These are phyloP conservation scores for Yamadazyma mexicana DNA, from an alignment of 1,139 yeast genomes.

Conservation along the genomic window DNA sequence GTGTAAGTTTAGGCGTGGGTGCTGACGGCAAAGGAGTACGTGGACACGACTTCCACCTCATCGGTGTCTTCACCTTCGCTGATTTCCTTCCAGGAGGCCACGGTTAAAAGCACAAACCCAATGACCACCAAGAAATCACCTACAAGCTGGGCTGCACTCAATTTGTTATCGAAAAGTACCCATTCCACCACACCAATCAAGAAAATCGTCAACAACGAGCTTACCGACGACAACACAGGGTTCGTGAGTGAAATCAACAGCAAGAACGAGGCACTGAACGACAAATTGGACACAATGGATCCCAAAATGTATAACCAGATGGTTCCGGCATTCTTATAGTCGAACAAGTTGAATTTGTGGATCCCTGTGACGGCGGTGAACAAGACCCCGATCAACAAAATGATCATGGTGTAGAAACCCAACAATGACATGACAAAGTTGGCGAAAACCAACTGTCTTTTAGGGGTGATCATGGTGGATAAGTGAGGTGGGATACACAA, in stretches of 20 bases:
- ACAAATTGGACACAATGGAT: conserved; percentile 60
- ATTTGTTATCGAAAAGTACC: conserved; percentile 59
- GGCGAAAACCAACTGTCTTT: conserved; percentile 49
- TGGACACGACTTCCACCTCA: conserved; percentile 46
- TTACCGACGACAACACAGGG: conserved; percentile 83
- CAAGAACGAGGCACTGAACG: conserved; percentile 72
- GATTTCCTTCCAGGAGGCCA: conserved; percentile 75
- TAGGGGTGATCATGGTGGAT: conserved; percentile 43
- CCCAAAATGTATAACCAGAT: conserved; percentile 49
- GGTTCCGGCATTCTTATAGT: conserved; percentile 33
- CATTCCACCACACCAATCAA: conserved; percentile 80
- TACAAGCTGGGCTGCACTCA: conserved; percentile 48
- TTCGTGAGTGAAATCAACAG: conserved; percentile 81
- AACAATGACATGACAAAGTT: conserved; percentile 52
- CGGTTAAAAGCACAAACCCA: conserved; percentile 70
- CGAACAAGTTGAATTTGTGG: conserved; percentile 59
- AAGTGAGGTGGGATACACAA: conserved; percentile 71
- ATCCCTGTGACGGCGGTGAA: conserved; percentile 54
- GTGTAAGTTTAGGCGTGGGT: conserved; percentile 6
- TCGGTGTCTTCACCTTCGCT: conserved; percentile 62
- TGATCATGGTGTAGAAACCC: conserved; percentile 56
- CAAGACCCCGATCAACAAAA: conserved; percentile 52
- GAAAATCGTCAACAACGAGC: conserved; percentile 75
- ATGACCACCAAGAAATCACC: conserved; percentile 61
- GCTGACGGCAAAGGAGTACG: conserved; percentile 46